Evolutionary conservation across 1,139 yeast genomes (phyloP).

Genomic region (Magnusiomyces tetraspermus): DNA sequence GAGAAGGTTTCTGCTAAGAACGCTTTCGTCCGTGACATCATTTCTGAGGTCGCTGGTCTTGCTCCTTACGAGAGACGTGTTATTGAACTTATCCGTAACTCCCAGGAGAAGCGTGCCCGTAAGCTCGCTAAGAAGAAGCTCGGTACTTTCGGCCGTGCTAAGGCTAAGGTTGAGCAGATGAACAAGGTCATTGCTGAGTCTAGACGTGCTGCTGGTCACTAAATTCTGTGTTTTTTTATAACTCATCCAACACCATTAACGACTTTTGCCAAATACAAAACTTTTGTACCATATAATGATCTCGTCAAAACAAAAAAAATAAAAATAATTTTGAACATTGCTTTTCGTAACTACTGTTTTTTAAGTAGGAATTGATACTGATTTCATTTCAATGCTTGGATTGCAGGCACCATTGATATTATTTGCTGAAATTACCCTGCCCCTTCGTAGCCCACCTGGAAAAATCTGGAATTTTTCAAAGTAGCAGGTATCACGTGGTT

Average conservation of each 20-base stretch:
- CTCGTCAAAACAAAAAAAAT: neutral
- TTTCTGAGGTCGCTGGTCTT: constrained; percentile 95
- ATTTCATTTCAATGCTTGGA: too few relatives aligned
- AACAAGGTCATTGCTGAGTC: constrained; percentile 94
- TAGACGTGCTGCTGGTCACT: constrained; percentile 51
- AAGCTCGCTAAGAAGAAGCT: constrained; percentile 99
- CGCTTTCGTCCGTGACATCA: constrained; percentile 86
- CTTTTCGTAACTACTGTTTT: too few relatives aligned
- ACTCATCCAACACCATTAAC: neutral
- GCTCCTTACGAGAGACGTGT: constrained; percentile 99
- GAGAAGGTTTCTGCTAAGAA: constrained; percentile 96
- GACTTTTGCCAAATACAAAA: neutral
- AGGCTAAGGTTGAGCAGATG: constrained; percentile 99
- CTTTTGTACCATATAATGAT: constrained; percentile 8
- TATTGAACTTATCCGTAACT: constrained; percentile 98
- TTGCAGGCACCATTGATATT: too few relatives aligned
- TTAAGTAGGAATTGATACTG: too few relatives aligned
- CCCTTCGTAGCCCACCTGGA: too few relatives aligned
- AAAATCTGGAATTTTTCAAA: too few relatives aligned
- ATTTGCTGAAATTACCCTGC: too few relatives aligned
- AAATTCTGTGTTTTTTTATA: constrained; percentile 10
- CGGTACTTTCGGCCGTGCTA: constrained; percentile 99
- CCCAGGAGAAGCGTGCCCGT: constrained; percentile 99
- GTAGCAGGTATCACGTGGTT: too few relatives aligned
- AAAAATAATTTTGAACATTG: neutral